Evolutionary conservation across 169 alveolate species (phyloP).

Genomic region (Pseudocohnilembus persalinus): DNA sequence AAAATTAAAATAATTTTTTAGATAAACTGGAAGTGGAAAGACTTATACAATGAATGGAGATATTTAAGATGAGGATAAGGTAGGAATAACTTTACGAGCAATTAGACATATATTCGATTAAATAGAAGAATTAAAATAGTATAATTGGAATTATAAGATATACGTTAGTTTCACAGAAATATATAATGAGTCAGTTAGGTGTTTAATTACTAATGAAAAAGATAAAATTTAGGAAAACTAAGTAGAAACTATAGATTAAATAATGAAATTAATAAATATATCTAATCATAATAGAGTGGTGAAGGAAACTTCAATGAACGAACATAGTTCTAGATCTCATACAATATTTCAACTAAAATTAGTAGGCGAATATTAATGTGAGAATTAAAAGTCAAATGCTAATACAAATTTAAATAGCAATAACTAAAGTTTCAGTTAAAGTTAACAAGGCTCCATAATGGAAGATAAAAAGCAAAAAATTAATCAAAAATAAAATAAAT

Average conservation of each 20-base stretch:
- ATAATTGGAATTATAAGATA: slow-evolving; percentile 75
- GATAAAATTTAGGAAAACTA: slow-evolving; percentile 72
- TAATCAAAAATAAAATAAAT: too few relatives aligned
- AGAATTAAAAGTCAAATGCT: slow-evolving; percentile 45
- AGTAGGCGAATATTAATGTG: slow-evolving; percentile 61
- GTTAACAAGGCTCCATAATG: too few relatives aligned
- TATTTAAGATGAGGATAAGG: slow-evolving; percentile 71
- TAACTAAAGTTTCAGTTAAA: too few relatives aligned
- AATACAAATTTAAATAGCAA: too few relatives aligned
- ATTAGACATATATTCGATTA: slow-evolving; percentile 64
- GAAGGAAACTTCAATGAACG: slow-evolving; percentile 77
- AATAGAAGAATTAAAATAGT: slow-evolving; percentile 60
- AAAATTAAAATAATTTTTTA: slow-evolving; percentile 82
- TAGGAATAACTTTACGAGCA: neutral
- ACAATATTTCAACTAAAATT: slow-evolving; percentile 75
- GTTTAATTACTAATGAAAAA: slow-evolving; percentile 70
- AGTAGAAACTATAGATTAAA: slow-evolving; percentile 76
- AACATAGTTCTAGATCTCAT: slow-evolving; percentile 80
- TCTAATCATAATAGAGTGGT: slow-evolving; percentile 73
- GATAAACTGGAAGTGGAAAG: slow-evolving; percentile 73
- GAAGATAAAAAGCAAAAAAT: too few relatives aligned
- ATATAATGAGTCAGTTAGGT: slow-evolving; percentile 74
- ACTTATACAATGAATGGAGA: slow-evolving; percentile 54
- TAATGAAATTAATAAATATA: slow-evolving; percentile 60
- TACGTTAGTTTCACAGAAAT: slow-evolving; percentile 69